Base-by-base conservation (phyloP, 2,329 filamentous ascomycete genomes). In the Cadophora gregata region DNA sequence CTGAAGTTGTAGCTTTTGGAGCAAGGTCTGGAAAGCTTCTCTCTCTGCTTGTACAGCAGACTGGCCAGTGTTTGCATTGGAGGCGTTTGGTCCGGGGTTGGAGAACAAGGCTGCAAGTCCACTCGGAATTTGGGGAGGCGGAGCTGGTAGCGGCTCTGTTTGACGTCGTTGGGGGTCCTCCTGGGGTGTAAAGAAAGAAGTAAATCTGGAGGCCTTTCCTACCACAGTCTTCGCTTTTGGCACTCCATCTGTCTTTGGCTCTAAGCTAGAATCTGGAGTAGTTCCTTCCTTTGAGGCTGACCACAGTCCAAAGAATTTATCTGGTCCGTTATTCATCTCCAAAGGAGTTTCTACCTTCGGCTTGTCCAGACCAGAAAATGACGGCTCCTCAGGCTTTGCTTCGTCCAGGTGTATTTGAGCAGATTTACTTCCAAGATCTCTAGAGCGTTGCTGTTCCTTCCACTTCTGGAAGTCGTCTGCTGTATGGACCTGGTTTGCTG, bases 381-480 rank as follows among this genome's bases (percentile, higher is more conserved):
- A 71, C 19, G 76, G 74, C 25, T 79, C 80, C 21, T 78, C 66
- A n/a, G 77, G 75, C 59, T 76, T 76, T 55, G 73, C 73, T 65
- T 83, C 81, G 29, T 81, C 78, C 12, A 74, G 72, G 42, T 75
- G 67, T 14, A 73, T 67, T 60, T 75, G 75, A 38, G 59, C 63
- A 63, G 70, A 64, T 48, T 72, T 76, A 50, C 76, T 73, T 2
- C 51, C 55, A 10, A 58, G 12, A 10, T 56, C 61, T 62, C 75
- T 75, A 51, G 69, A 72, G 67, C 71, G 67, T 93, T 96, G 96
- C 70, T 85, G 86, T 73, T 96, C 93, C 84, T 97, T 97, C 88
- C 95, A 97, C 72, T 92, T 92, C 80, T 96, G 90, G 78, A 97
- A 96, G 72, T 97, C 94, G 75, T 96, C 93, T 74, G 93, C 90